Percentiles rank a stretch among this genome's conserved stretches.
These are phyloP conservation scores for Croton setiger DNA, from an alignment of 441 rosid genomes.

Conservation along the genomic window DNA sequence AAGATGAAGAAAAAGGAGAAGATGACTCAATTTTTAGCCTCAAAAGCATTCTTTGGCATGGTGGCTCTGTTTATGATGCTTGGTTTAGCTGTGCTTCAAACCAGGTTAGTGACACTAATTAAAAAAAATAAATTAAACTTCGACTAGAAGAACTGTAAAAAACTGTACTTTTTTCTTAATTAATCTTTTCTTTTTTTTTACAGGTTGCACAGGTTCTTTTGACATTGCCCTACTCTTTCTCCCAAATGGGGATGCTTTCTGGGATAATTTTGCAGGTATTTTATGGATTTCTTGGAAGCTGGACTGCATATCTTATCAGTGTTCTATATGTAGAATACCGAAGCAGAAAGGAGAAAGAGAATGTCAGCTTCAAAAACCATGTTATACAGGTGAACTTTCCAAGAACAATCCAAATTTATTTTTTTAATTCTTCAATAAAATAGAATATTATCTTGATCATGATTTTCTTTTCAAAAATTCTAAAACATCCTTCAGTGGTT, in stretches of 20 bases:
- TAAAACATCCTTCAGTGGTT: conserved; percentile 60
- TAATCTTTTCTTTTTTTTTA: background rate
- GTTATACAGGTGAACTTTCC: conserved; percentile 68
- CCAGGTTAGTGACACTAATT: conserved; percentile 41
- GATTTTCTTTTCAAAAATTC: background rate
- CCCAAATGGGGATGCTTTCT: conserved; percentile 88
- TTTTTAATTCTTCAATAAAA: background rate
- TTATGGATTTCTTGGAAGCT: conserved; percentile 87
- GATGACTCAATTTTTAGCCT: conserved; percentile 44
- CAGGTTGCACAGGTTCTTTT: conserved; percentile 95
- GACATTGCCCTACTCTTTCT: conserved; percentile 92
- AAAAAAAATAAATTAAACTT: conserved; percentile 3
- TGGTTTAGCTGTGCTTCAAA: conserved; percentile 99
- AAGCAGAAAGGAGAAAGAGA: conserved; percentile 87
- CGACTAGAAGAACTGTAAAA: background rate
- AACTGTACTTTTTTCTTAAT: background rate
- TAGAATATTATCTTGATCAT: conserved; percentile 1
- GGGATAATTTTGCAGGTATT: conserved; percentile 81
- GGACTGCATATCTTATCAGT: conserved; percentile 98
- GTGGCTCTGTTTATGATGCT: conserved; percentile 97
- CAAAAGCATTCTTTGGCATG: conserved; percentile 87
- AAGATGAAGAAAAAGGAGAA: conserved; percentile 30
- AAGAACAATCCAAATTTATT: conserved; percentile 1
- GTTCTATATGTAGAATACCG: conserved; percentile 89
- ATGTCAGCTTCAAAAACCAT: conserved; percentile 92